Conservation (phyloP, 768 basidiomycete genomes). For the Scleroderma bovista region DNA sequence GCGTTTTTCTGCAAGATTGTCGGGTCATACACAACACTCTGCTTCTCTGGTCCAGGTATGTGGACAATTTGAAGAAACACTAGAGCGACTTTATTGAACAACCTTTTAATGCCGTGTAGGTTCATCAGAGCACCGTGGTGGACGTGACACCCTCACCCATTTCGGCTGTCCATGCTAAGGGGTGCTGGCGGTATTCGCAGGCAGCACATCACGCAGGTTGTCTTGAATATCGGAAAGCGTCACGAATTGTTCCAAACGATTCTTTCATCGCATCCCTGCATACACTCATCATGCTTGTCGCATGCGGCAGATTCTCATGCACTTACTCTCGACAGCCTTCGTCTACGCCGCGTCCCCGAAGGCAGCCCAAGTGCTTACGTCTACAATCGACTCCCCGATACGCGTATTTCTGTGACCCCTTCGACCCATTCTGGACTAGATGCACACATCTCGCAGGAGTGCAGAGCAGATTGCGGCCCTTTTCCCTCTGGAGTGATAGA, state of each 20-base stretch:
- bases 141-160: conserved; percentile 29
- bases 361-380: conserved; percentile 3
- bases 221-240: conserved; percentile 16
- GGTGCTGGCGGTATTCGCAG: conserved; percentile 50
- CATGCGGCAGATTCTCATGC: conserved; percentile 10
- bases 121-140: conserved; percentile 31
- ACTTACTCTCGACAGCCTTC: conserved; percentile 11
- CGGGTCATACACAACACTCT: neutral
- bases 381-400: neutral
- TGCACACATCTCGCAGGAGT: neutral
- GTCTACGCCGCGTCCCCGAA: conserved; percentile 1
- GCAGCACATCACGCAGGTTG: conserved; percentile 43
- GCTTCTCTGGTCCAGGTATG: conserved; percentile 3
- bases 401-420: neutral
- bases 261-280: conserved; percentile 6
- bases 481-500: conserved; percentile 22
- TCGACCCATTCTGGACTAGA: neutral
- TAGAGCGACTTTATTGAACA: neutral
- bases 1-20: neutral
- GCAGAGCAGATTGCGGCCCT: conserved; percentile 4
- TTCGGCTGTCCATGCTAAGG: conserved; percentile 72
- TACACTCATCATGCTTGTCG: conserved; percentile 20
- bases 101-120: conserved; percentile 1
- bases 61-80: neutral
- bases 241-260: conserved; percentile 10